Evolutionary conservation across 148 eudicot species (phyloP), one percentile per base, ranked within the genome.

Genomic region (Gaultheria prostrata): DNA sequence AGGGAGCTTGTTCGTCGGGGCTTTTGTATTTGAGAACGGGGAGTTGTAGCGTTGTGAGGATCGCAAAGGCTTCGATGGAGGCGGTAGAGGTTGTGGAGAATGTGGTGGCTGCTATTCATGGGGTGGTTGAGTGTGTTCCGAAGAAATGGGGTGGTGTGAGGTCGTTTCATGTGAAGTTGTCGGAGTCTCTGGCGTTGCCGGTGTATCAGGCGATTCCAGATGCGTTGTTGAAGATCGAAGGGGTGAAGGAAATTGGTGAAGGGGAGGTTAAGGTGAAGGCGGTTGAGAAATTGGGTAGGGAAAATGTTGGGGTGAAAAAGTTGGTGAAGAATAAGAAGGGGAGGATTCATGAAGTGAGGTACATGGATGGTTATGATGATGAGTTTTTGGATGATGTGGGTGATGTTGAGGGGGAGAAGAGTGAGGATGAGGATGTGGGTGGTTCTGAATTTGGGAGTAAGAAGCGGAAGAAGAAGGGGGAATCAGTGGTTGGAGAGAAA

Each of bases 161-260:
- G 86, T 88, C 93, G 17, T 84, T 94, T 53, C 93, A 94, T 75
- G 86, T 97, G 91, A 97, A 93, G 91, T 88, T 93, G 24, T 69
- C 89, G 3, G 98, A 93, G 77, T 94, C 98, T 2, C 28, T 97
- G 72, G 93, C 99, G 0, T 82, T 97, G 89, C 99, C 98, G 0
- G 33, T 97, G 65, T 94, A 94, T 84, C 97, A 97, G 87, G 84
- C 91, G 8, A 77, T 96, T 88, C 94, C 97, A 0, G 97, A 94
- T 69, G 76, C 89, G 79, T 91, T 86, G 87, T 32, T 94, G 88
- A 92, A 86, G 88, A 88, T 93, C 78, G 87, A 82, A 61, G 91
- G 87, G 10, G 46, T 73, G 50, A 73, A 80, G 83, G 76, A 84
- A 81, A 67, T 18, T 9, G 69, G 30, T 48, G 33, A 51, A 87